phyloP scores from a whole-genome alignment of 2,329 filamentous ascomycete species.

The Arthroderma uncinatum region DNA sequence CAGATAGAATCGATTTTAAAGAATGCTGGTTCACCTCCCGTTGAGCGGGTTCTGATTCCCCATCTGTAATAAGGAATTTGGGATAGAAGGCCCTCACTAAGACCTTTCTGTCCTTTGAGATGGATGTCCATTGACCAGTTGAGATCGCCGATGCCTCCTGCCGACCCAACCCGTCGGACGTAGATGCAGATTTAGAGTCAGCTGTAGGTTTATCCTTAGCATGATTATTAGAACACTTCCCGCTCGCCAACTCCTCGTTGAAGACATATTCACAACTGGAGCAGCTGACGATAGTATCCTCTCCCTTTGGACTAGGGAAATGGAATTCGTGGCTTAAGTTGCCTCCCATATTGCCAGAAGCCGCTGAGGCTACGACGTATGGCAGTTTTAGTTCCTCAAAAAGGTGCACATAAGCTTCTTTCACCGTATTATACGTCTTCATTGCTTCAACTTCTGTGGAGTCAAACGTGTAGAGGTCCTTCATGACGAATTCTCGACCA shows the following conservation, averaged over 20 bases:
- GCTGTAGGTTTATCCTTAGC: conserved; percentile 11
- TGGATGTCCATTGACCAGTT: conserved; percentile 30
- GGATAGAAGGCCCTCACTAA: conserved; percentile 62
- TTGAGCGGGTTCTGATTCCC: conserved; percentile 24
- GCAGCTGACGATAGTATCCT: conserved; percentile 76
- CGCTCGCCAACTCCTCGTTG: conserved; percentile 74
- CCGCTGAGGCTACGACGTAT: conserved; percentile 74
- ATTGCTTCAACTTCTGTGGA: conserved; percentile 54
- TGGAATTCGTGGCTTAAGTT: conserved; percentile 92
- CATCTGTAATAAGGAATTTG: conserved; percentile 29
- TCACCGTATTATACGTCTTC: conserved; percentile 67
- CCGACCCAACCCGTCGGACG: conserved; percentile 6
- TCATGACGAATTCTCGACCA: conserved; percentile 91
- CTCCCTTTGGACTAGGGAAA: conserved; percentile 64
- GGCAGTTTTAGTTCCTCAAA: conserved; percentile 76
- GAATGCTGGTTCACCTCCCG: conserved; percentile 48
- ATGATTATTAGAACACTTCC: conserved; percentile 22
- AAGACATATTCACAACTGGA: conserved; percentile 60
- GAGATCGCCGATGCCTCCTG: conserved; percentile 24
- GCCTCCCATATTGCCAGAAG: conserved; percentile 93
- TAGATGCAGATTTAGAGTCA: conserved; percentile 3
- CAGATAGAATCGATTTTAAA: conserved; percentile 45
- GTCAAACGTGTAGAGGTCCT: conserved; percentile 96
- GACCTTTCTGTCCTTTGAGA: conserved; percentile 49
- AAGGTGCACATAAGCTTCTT: conserved; percentile 60